Evolutionary conservation across 768 basidiomycete genomes (phyloP).

Genomic region (Hygrophorus pudorinus): DNA sequence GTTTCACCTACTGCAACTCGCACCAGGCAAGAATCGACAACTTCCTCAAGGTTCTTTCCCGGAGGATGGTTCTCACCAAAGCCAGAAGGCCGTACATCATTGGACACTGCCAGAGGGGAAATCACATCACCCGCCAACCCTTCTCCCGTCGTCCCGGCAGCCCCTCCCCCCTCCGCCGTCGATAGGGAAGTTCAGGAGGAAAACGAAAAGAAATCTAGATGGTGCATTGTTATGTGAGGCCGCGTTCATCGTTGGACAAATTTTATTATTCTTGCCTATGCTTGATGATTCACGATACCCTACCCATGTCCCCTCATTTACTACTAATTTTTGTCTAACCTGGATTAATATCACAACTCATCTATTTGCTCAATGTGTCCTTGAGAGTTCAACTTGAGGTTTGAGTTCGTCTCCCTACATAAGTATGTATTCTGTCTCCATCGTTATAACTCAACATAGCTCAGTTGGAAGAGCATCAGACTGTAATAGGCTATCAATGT

Average conservation of each 20-base stretch:
- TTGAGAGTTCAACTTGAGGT: too few relatives aligned
- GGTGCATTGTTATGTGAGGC: slow-evolving; percentile 31
- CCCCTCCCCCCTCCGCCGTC: slow-evolving; percentile 10
- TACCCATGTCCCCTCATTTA: slow-evolving; percentile 1
- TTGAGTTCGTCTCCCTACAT: too few relatives aligned
- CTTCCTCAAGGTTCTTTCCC: slow-evolving; percentile 49
- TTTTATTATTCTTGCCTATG: neutral
- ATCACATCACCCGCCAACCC: slow-evolving; percentile 26
- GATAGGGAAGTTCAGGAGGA: slow-evolving; percentile 12
- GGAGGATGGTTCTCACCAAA: slow-evolving; percentile 40
- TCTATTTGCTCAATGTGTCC: too few relatives aligned
- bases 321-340: slow-evolving; percentile 1
- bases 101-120: slow-evolving; percentile 42
- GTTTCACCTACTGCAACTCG: slow-evolving; percentile 20
- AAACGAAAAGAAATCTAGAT: slow-evolving; percentile 22
- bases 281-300: neutral
- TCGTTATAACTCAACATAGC: slow-evolving; percentile 34
- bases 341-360: too few relatives aligned
- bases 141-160: slow-evolving; percentile 14
- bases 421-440: too few relatives aligned
- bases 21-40: slow-evolving; percentile 38
- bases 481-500: slow-evolving; percentile 26
- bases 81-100: slow-evolving; percentile 33
- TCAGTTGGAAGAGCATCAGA: slow-evolving; percentile 45
- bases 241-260: too few relatives aligned